Base-by-base conservation (phyloP, 2,329 filamentous ascomycete species). In the Cladobotryum mycophilum region DNA sequence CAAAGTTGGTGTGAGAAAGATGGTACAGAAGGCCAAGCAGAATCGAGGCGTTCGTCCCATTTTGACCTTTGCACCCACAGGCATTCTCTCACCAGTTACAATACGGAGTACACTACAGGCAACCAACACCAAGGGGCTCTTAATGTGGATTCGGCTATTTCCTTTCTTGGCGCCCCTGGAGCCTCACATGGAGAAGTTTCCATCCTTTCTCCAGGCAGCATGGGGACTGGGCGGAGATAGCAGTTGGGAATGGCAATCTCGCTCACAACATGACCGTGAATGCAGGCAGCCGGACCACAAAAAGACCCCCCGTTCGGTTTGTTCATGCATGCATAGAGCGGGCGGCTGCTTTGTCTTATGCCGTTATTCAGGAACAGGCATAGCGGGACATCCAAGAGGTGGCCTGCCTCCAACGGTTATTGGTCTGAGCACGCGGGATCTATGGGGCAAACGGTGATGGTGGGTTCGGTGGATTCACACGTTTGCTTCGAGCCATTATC, bases 1-100 rank as follows among this genome's bases (percentile, higher is more conserved):
- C 47, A 59, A 55, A 51, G 58, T 60, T 42, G 55, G 47, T 72
- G 47, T 72, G 78, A 2, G 72, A 74, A 49, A 41, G 51, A 49
- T 41, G 41, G 37, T 30, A 5, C 17, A 48, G 38, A 44, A 47
- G 18, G 38, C 57, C 36, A 54, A 47, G 35, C 53, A 17, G 15
- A 30, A 30, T 46, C 49, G 45, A 53, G 52, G 40, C 38, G 38
- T 37, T 40, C 30, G 30, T 30, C 49, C 41, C 15, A 41, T 55
- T 55, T 54, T 54, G 53, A 49, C 45, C 25, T 30, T 30, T 30
- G 6, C 25, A 6, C 14, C 33, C 30, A 15, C 45, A 47, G 5
- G 8, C 45, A 20, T 30, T 25, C 4, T 49, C 36, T 34, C 46
- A 34, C 17, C 18, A 45, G 13, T n/a, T 38, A 8, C 25, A 7